phyloP scores from a whole-genome alignment of 768 basidiomycete genomes.

The Agrocybe praecox region DNA sequence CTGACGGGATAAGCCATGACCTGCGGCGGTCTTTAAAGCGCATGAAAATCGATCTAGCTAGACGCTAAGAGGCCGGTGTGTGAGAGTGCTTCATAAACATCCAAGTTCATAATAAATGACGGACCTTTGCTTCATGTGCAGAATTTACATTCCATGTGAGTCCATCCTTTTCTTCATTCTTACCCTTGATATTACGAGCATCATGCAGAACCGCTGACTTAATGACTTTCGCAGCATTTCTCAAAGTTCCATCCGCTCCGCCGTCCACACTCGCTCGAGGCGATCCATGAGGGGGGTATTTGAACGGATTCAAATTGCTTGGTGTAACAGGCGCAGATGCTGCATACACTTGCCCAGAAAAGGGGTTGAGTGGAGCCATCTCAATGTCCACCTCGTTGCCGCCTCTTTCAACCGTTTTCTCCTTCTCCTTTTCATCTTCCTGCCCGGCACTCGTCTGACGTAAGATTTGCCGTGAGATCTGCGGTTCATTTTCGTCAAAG shows the following conservation, averaged over 20 bases:
- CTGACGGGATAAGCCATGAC: constrained; percentile 62
- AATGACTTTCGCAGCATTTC: constrained; percentile 63
- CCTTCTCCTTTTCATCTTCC: constrained; percentile 2
- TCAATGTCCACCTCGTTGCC: constrained; percentile 21
- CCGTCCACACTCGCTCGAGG: constrained; percentile 25
- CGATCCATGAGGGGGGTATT: constrained; percentile 40
- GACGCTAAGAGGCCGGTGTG: constrained; percentile 41
- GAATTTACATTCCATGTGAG: constrained; percentile 58
- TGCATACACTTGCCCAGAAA: constrained; percentile 10
- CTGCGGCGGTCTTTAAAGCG: constrained; percentile 60
- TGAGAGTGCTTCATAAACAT: not conserved
- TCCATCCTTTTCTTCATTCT: constrained; percentile 40
- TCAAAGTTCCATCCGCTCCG: constrained; percentile 37
- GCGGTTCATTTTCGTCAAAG: not conserved
- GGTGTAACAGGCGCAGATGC: constrained; percentile 13
- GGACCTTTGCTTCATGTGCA: constrained; percentile 68
- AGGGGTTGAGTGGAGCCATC: constrained; percentile 11
- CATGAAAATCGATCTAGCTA: constrained; percentile 68
- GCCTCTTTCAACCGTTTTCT: not conserved
- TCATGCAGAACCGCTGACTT: constrained; percentile 77
- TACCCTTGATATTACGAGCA: constrained; percentile 68
- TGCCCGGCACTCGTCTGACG: not conserved
- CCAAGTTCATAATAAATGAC: not conserved
- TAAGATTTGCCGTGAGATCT: not conserved
- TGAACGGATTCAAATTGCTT: constrained; percentile 31